phyloP scores from a whole-genome alignment of 1,284 basidiomycete genomes.

The Neotropicomus parvogracilis region DNA sequence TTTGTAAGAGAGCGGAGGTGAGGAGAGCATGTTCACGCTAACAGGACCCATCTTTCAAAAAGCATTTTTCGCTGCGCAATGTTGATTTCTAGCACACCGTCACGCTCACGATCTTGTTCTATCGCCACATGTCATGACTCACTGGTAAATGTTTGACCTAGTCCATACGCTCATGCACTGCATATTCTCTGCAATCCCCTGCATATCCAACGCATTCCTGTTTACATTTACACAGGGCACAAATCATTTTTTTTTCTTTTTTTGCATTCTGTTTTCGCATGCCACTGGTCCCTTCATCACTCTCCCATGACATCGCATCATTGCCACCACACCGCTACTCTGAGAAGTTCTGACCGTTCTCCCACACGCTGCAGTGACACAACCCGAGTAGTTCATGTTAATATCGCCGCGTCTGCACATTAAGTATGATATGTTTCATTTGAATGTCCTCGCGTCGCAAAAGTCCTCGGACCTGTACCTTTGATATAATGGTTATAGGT shows the following conservation, averaged over 20 bases:
- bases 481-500: not conserved
- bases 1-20: slow-evolving; percentile 35
- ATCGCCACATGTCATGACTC: slow-evolving; percentile 17
- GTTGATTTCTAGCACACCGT: slow-evolving; percentile 15
- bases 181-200: slow-evolving; percentile 19
- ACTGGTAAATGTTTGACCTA: slow-evolving; percentile 22
- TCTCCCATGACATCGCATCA: slow-evolving; percentile 19
- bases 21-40: slow-evolving; percentile 5
- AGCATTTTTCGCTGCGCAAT: slow-evolving; percentile 14
- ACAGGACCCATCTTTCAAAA: slow-evolving; percentile 18
- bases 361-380: slow-evolving; percentile 15
- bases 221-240: slow-evolving; percentile 16
- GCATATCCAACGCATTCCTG: slow-evolving; percentile 29
- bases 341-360: slow-evolving; percentile 6
- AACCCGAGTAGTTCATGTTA: slow-evolving; percentile 14
- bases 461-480: slow-evolving; percentile 1
- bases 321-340: slow-evolving; percentile 5
- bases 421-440: slow-evolving; percentile 23
- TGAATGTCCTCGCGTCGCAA: slow-evolving; percentile 4
- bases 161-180: slow-evolving; percentile 22
- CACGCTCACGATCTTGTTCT: slow-evolving; percentile 7
- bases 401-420: slow-evolving; percentile 11
- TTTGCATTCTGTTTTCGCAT: slow-evolving; percentile 27
- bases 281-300: slow-evolving; percentile 21
- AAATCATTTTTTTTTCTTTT: slow-evolving; percentile 12